These are phyloP conservation scores for Taxawa tesnikishii DNA, from an alignment of 2,329 filamentous ascomycete genomes.

Conservation along the genomic window DNA sequence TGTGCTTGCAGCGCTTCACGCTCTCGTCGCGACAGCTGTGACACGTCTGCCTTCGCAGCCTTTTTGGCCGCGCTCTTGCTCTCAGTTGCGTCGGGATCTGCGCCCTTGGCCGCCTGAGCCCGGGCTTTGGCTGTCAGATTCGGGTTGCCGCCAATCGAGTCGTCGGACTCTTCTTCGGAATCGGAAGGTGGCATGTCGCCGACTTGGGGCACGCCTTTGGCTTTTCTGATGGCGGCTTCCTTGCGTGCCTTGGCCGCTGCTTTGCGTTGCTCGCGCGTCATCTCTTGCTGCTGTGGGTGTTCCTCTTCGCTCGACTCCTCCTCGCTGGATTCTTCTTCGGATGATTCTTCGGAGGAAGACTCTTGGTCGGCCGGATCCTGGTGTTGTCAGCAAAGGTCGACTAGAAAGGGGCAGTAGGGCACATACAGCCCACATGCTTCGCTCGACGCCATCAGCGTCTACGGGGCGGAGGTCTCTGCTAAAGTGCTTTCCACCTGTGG, in stretches of 20 bases:
- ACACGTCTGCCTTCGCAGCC: conserved; percentile 35
- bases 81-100: conserved; percentile 43
- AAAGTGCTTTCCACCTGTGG: conserved; percentile 81
- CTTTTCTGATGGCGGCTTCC: conserved; percentile 67
- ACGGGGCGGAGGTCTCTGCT: conserved; percentile 80
- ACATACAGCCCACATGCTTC: conserved; percentile 67
- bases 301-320: conserved; percentile 27
- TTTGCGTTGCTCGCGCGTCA: conserved; percentile 79
- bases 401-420: background rate
- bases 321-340: conserved; percentile 15
- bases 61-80: conserved; percentile 38
- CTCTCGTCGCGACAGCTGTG: conserved; percentile 54
- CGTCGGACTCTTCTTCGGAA: conserved; percentile 42
- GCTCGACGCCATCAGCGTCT: conserved; percentile 77
- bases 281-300: conserved; percentile 30
- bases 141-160: conserved; percentile 74
- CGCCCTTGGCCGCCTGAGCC: conserved; percentile 48
- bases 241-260: conserved; percentile 84
- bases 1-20: conserved; percentile 73
- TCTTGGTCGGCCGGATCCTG: conserved; percentile 27
- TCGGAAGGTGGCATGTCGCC: conserved; percentile 68
- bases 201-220: conserved; percentile 57
- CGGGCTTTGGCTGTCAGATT: conserved; percentile 62
- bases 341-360: conserved; percentile 29
- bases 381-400: conserved; percentile 31